These are phyloP conservation scores for Dioscorea dumetorum DNA, from an alignment of 106 monocot genomes.

Conservation along the genomic window DNA sequence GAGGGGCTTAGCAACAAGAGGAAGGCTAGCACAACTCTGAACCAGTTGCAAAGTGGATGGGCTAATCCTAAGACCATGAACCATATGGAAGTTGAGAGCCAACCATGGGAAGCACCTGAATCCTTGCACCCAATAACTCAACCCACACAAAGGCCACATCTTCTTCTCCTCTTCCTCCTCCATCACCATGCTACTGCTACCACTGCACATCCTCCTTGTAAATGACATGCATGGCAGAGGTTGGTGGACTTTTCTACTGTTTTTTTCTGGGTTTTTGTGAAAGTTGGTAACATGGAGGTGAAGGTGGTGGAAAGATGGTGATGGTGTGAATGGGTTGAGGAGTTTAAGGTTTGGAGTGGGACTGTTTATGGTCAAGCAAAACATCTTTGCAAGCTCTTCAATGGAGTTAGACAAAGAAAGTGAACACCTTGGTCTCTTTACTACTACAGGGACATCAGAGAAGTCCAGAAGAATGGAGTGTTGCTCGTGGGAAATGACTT, in stretches of 20 bases:
- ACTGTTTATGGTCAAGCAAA: neutral
- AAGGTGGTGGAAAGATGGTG: neutral
- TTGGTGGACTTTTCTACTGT: too few species aligned
- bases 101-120: slow-evolving; percentile 96
- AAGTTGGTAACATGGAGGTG: neutral
- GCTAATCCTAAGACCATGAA: slow-evolving; percentile 43
- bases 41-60: slow-evolving; percentile 71
- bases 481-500: neutral
- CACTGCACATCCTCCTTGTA: too few species aligned
- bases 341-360: neutral
- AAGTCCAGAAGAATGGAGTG: neutral
- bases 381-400: slow-evolving; percentile 1
- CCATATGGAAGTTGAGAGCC: slow-evolving; percentile 78
- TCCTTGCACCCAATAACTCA: slow-evolving; percentile 83
- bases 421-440: too few species aligned
- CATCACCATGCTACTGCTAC: too few species aligned
- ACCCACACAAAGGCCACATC: slow-evolving; percentile 49
- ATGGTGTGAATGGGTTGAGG: neutral
- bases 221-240: too few species aligned
- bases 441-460: neutral
- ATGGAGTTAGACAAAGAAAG: too few species aligned
- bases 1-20: slow-evolving; percentile 89
- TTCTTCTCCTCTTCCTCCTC: neutral
- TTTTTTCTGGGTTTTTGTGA: neutral
- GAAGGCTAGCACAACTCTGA: slow-evolving; percentile 64